Percentiles rank a stretch among this genome's conserved stretches.
Conservation (phyloP, 1,284 basidiomycete species). For the Trichosporon sp. region DNA sequence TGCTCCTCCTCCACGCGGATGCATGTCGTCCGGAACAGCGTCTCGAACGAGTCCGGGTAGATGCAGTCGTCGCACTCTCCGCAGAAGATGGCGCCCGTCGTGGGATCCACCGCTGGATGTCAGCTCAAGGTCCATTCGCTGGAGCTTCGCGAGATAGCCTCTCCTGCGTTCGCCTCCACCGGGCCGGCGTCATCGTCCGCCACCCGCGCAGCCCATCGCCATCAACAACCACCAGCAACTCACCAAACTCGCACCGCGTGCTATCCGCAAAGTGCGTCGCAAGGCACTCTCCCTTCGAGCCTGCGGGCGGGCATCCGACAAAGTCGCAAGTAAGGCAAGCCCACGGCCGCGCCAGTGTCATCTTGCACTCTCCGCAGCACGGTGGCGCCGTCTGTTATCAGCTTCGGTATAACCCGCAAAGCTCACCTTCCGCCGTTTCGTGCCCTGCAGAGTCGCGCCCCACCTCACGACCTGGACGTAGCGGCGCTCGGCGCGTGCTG, state of each 20-base stretch:
- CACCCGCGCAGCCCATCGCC: neutral
- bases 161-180: neutral
- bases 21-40: conserved; percentile 45
- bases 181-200: conserved; percentile 1
- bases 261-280: conserved; percentile 24
- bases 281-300: conserved; percentile 51
- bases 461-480: conserved; percentile 33
- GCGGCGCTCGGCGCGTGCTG: conserved; percentile 16
- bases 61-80: conserved; percentile 58
- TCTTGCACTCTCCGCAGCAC: conserved; percentile 59
- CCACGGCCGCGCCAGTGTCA: conserved; percentile 63
- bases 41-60: conserved; percentile 52
- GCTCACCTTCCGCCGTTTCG: conserved; percentile 37
- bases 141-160: neutral
- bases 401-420: neutral
- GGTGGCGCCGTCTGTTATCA: conserved; percentile 50
- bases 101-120: conserved; percentile 55
- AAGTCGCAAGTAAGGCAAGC: conserved; percentile 71
- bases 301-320: conserved; percentile 62
- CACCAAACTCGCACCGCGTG: conserved; percentile 60
- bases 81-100: conserved; percentile 59
- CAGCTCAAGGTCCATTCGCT: neutral
- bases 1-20: conserved; percentile 54
- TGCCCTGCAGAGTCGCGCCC: conserved; percentile 32
- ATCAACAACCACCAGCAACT: conserved; percentile 37